Evolutionary conservation across 148 eudicot species (phyloP).

Genomic region (Pouteria glomerata): DNA sequence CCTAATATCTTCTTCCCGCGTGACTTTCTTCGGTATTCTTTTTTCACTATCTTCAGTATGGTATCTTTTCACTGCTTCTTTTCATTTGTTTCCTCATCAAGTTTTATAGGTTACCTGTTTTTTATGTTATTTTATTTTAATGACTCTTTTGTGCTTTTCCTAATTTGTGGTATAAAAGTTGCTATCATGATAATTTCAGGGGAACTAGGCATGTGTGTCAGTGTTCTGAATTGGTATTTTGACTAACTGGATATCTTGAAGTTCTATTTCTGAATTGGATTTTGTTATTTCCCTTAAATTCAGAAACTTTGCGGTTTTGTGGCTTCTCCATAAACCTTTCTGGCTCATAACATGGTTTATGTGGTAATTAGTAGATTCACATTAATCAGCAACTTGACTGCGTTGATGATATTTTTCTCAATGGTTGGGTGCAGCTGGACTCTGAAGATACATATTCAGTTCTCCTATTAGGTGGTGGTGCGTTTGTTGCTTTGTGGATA

Average conservation of each 20-base stretch:
- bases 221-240: background rate
- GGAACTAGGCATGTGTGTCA: background rate
- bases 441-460: conserved; percentile 42
- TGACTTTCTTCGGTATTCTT: background rate
- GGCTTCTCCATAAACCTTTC: no score
- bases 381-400: conserved; percentile 2
- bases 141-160: background rate
- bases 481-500: conserved; percentile 52
- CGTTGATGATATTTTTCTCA: background rate
- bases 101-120: background rate
- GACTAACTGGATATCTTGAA: background rate
- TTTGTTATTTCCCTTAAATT: background rate
- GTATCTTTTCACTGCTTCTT: background rate
- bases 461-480: conserved; percentile 52
- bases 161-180: background rate
- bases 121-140: no score
- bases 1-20: conserved; percentile 5
- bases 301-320: no score
- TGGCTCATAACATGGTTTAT: background rate
- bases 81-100: background rate
- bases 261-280: background rate
- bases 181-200: background rate
- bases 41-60: background rate
- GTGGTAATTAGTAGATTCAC: background rate
- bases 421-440: conserved; percentile 51